phyloP scores from a whole-genome alignment of 768 basidiomycete genomes.

The Lactarius hengduanensis region DNA sequence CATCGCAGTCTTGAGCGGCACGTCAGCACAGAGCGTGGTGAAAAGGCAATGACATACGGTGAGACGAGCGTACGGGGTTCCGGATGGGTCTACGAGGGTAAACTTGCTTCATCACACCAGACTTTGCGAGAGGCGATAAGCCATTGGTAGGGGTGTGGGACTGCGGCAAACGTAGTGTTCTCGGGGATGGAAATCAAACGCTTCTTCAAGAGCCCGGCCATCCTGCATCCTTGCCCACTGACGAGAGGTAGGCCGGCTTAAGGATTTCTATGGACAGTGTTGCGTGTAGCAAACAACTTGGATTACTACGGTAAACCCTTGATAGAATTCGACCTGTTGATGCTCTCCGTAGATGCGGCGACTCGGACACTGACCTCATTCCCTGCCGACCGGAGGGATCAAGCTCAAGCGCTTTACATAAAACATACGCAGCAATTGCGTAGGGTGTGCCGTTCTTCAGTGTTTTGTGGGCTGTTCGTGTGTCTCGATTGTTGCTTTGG shows the following conservation, averaged over 20 bases:
- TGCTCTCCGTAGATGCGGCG: conserved; percentile 60
- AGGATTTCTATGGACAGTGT: conserved; percentile 78
- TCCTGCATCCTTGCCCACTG: no score
- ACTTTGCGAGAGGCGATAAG: conserved; percentile 44
- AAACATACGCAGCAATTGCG: not conserved
- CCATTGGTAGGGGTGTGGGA: no score
- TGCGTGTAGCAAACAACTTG: conserved; percentile 68
- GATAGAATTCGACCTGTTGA: conserved; percentile 40
- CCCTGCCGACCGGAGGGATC: conserved; percentile 37
- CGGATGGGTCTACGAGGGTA: conserved; percentile 60
- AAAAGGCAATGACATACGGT: conserved; percentile 35
- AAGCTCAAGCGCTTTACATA: not conserved
- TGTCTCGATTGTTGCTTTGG: not conserved
- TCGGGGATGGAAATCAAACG: conserved; percentile 71
- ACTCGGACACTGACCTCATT: conserved; percentile 53
- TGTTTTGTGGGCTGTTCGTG: no score
- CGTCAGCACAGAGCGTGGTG: not conserved
- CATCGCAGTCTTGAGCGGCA: not conserved
- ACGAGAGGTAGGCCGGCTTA: conserved; percentile 38
- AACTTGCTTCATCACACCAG: conserved; percentile 71
- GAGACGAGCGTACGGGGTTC: conserved; percentile 44
- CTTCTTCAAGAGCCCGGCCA: conserved; percentile 43
- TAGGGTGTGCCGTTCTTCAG: not conserved
- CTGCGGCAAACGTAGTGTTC: conserved; percentile 58
- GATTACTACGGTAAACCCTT: conserved; percentile 68